Base-by-base conservation (phyloP, 805 yeast genomes). In the Pichia cabralensis region DNA sequence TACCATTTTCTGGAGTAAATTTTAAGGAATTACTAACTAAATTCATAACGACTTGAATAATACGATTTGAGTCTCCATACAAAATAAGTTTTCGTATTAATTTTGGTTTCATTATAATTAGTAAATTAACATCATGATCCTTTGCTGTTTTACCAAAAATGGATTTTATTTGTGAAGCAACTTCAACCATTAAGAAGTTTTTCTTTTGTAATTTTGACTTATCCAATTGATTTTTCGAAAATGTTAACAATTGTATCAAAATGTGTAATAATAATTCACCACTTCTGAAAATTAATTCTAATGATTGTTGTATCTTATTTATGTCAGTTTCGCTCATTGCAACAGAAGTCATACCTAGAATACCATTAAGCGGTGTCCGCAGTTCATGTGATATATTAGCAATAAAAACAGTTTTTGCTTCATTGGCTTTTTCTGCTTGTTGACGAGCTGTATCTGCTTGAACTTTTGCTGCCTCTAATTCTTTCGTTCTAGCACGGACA, bases 361-460 rank as follows among this genome's bases (percentile, higher is more conserved):
- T 92, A 53, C 98, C 98, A 55, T 92, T 92, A 42, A 92, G 64
- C 2, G 98, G 98, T 0, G 97, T 92, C 47, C 97, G 72, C 50
- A 92, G 65, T 61, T 92, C 98, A 55, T 85, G 96, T 0, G 95
- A 83, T 13, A 85, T 86, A 46, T 88, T 83, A 2, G 96, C 95
- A 48, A 85, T 79, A 53, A 85, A 85, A 6, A 84, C 86, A 6
- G 97, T 88, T 52, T 92, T 92, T 3, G 97, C 95, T 47, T 92
- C 96, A 55, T 89, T 89, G 1, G 98, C 98, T 20, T 80, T 75
- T 58, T 89, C 96, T 11, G 64, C 64, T 33, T 57, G 60, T 42
- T 52, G 52, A 30, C 60, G 43, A 2, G 61, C 61, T 6, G 46
- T 22, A 42, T 56, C 61, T 0, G 96, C 96, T 52, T 80, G 82